A percentile compares a stretch with the other conserved stretches of the same genome.
Conservation (phyloP, 2,329 filamentous ascomycete species). For the Pezicula carpinea region DNA sequence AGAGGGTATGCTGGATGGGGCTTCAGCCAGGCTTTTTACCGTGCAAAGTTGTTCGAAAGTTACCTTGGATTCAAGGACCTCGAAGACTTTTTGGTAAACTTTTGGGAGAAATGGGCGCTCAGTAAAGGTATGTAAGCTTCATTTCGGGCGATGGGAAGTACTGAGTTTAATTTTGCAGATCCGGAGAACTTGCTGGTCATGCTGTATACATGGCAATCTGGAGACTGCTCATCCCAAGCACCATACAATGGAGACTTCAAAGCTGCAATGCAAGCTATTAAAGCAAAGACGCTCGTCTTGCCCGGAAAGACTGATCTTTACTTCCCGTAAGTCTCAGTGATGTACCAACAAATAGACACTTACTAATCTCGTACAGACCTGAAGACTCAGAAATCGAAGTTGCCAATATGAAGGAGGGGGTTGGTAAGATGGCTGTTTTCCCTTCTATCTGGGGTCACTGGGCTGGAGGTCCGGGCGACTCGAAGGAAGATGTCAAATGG, state of each 20-base stretch:
- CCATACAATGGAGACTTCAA: conserved; percentile 65
- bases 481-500: conserved; percentile 66
- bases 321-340: conserved; percentile 56
- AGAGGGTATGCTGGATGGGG: conserved; percentile 79
- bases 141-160: background rate
- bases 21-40: conserved; percentile 74
- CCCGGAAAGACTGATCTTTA: conserved; percentile 73
- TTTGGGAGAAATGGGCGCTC: conserved; percentile 73
- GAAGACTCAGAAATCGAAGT: conserved; percentile 77
- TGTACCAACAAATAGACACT: conserved; percentile 7
- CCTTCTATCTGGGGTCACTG: conserved; percentile 64
- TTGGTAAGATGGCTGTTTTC: conserved; percentile 50
- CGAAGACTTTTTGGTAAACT: conserved; percentile 69
- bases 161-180: conserved; percentile 35
- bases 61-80: conserved; percentile 61
- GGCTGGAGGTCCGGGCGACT: conserved; percentile 68
- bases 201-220: conserved; percentile 75
- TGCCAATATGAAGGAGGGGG: conserved; percentile 50
- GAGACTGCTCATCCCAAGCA: conserved; percentile 63
- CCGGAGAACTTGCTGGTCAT: conserved; percentile 72
- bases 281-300: conserved; percentile 66
- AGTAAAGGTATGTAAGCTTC: conserved; percentile 47
- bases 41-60: conserved; percentile 63
- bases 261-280: conserved; percentile 63
- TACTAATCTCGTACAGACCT: conserved; percentile 40